Conservation (phyloP, 2,329 filamentous ascomycete species). For the Ramichloridium luteum region DNA sequence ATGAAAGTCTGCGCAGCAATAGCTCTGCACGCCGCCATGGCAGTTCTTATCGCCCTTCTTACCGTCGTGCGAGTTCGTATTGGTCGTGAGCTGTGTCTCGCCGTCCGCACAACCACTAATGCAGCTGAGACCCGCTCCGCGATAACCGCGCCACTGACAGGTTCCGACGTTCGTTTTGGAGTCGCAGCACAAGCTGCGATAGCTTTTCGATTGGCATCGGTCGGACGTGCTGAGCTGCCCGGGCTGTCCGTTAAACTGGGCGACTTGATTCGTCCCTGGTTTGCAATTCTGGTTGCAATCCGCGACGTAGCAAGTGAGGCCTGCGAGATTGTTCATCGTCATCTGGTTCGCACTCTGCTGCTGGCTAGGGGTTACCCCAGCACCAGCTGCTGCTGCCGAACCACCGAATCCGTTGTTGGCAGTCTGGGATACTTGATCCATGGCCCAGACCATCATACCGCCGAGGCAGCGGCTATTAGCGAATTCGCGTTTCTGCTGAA, state of each 20-base stretch:
- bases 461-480: neutral
- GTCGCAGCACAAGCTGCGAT: conserved; percentile 21
- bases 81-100: conserved; percentile 21
- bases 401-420: too few relatives aligned
- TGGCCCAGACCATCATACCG: neutral
- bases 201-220: conserved; percentile 18
- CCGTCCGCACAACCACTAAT: conserved; percentile 21
- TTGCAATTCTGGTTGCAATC: conserved; percentile 19
- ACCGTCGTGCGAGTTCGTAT: conserved; percentile 21
- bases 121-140: conserved; percentile 21
- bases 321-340: too few relatives aligned
- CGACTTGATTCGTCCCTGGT: conserved; percentile 17
- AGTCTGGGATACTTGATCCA: too few relatives aligned
- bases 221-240: too few relatives aligned
- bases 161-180: conserved; percentile 14
- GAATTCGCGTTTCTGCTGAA: neutral
- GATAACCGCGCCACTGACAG: conserved; percentile 21
- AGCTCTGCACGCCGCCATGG: conserved; percentile 14
- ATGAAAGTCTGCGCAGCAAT: conserved; percentile 22
- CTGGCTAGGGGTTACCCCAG: too few relatives aligned
- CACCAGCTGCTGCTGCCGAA: too few relatives aligned
- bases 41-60: conserved; percentile 24
- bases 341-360: too few relatives aligned
- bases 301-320: too few relatives aligned
- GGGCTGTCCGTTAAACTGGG: conserved; percentile 24